These are phyloP conservation scores for Ceratobasidium sp. DNA, from an alignment of 1,284 basidiomycete genomes.

Conservation along the genomic window DNA sequence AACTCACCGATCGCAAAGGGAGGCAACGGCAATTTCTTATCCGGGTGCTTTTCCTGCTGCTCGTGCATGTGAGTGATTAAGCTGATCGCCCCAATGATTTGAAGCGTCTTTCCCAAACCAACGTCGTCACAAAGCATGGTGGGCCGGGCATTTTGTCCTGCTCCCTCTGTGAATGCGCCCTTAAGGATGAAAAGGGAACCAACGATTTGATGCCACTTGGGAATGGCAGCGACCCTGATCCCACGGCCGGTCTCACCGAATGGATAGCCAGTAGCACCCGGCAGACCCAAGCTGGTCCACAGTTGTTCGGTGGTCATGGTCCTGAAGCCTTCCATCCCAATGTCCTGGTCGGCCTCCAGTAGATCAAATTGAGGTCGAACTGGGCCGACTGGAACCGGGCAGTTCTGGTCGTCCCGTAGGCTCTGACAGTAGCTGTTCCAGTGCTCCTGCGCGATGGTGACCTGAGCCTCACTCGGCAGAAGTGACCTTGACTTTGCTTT, in stretches of 20 bases:
- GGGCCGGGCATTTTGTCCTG: not conserved
- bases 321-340: not conserved
- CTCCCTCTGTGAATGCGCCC: not conserved
- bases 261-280: slow-evolving; percentile 4
- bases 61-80: slow-evolving; percentile 8
- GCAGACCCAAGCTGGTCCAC: not conserved
- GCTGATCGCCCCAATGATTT: slow-evolving; percentile 11
- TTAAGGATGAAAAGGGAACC: not conserved
- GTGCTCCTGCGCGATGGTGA: not conserved
- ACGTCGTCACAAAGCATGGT: slow-evolving; percentile 37
- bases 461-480: not conserved
- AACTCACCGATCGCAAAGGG: slow-evolving; percentile 9
- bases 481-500: not conserved
- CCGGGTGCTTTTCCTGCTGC: slow-evolving; percentile 1
- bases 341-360: not conserved
- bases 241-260: slow-evolving; percentile 9
- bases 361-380: not conserved
- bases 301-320: not conserved
- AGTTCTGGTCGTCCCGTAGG: not conserved
- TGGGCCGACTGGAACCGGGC: not conserved
- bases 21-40: not conserved
- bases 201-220: slow-evolving; percentile 33
- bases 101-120: slow-evolving; percentile 25
- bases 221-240: not conserved
- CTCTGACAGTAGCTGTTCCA: slow-evolving; percentile 15